Conservation (phyloP, 2,329 filamentous ascomycete species). For the Amauroascus verrucosus region DNA sequence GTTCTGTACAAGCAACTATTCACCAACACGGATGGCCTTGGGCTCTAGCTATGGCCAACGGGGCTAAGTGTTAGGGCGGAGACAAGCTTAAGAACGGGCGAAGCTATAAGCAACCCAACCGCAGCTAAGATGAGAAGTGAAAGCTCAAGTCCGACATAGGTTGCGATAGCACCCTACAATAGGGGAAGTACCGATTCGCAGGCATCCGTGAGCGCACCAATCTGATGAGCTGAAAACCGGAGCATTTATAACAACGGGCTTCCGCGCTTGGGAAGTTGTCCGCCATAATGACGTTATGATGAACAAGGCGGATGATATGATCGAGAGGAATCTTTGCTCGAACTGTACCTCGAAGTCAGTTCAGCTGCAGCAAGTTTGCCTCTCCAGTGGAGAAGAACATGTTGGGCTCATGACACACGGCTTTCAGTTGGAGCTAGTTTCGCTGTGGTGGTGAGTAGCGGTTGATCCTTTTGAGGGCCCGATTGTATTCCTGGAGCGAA, state of each 20-base stretch:
- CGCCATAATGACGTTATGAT: constrained; percentile 4
- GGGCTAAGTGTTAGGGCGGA: not conserved
- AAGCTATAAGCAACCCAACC: not conserved
- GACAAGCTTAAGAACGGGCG: not conserved
- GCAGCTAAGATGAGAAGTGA: too few relatives aligned
- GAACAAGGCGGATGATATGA: constrained; percentile 2
- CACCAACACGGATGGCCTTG: constrained; percentile 4
- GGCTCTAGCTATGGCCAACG: not conserved
- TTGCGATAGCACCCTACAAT: too few relatives aligned
- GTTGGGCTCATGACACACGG: too few relatives aligned
- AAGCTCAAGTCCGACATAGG: too few relatives aligned
- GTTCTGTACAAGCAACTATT: constrained; percentile 2
- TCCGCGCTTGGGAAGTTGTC: constrained; percentile 1
- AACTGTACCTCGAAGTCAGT: constrained; percentile 1
- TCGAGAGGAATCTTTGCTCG: constrained; percentile 1
- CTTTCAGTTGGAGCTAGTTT: too few relatives aligned
- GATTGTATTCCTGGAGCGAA: too few relatives aligned
- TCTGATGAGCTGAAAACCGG: constrained; percentile 6
- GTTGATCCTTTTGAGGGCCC: too few relatives aligned
- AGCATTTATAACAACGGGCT: constrained; percentile 2
- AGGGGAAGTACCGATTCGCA: not conserved
- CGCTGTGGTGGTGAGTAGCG: too few relatives aligned
- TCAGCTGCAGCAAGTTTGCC: not conserved
- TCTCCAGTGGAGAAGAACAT: not conserved
- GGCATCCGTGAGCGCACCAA: not conserved